phyloP scores from a whole-genome alignment of 768 basidiomycete species.

The Leccinum truebloodii region DNA sequence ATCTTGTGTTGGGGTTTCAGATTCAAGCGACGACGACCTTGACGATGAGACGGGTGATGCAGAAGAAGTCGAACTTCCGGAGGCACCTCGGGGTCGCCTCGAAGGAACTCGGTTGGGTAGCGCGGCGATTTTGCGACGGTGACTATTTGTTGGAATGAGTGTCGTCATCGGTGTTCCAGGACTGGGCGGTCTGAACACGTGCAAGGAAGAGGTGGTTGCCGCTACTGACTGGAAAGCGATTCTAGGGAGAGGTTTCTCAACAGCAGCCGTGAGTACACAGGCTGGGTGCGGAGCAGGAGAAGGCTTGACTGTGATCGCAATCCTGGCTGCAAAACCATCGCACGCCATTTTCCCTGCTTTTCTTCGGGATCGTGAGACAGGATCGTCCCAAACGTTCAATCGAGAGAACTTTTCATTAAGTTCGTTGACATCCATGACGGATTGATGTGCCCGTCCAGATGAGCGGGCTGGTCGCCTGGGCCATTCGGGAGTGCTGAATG shows the following conservation, averaged over 20 bases:
- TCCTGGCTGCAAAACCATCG: slow-evolving; percentile 5
- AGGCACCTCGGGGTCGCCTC: not conserved
- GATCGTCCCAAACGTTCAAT: slow-evolving; percentile 13
- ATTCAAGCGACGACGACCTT: not conserved
- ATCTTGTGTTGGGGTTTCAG: not conserved
- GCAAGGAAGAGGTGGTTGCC: slow-evolving; percentile 12
- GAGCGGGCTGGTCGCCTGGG: slow-evolving; percentile 1
- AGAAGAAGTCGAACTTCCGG: not conserved
- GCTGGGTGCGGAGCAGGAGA: slow-evolving; percentile 22
- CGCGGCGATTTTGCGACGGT: slow-evolving; percentile 21
- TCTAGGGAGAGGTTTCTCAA: not conserved
- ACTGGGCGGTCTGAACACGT: slow-evolving; percentile 21
- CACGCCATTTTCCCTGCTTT: not conserved
- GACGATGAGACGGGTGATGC: not conserved
- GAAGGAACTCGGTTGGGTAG: slow-evolving; percentile 31
- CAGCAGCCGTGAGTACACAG: slow-evolving; percentile 2
- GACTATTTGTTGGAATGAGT: slow-evolving; percentile 5
- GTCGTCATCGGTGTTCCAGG: slow-evolving; percentile 18
- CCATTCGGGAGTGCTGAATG: slow-evolving; percentile 12
- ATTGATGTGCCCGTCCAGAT: not conserved
- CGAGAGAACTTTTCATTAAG: slow-evolving; percentile 13
- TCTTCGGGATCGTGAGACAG: slow-evolving; percentile 5
- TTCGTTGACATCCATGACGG: not conserved
- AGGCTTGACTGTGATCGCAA: slow-evolving; percentile 15
- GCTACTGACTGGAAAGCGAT: not conserved